These are phyloP conservation scores for Microsporum audouinii DNA, from an alignment of 2,329 filamentous ascomycete species.

Conservation along the genomic window DNA sequence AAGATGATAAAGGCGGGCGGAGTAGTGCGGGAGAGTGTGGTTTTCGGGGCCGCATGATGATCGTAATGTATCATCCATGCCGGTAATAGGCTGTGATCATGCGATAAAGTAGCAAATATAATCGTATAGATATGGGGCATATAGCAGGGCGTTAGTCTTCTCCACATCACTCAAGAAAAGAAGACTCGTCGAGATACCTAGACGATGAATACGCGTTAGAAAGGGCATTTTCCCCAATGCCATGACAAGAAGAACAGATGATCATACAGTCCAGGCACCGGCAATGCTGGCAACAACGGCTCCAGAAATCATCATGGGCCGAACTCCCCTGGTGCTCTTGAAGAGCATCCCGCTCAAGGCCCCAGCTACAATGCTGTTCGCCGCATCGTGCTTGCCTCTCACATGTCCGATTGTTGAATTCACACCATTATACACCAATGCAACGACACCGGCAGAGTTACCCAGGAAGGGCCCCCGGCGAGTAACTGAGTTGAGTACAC, in stretches of 20 bases:
- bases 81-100: not conserved
- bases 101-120: not conserved
- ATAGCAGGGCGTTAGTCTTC: not conserved
- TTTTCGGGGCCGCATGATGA: not conserved
- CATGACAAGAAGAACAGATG: conserved; percentile 7
- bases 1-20: conserved; percentile 16
- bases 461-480: conserved; percentile 86
- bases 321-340: conserved; percentile 82
- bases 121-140: not conserved
- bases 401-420: conserved; percentile 72
- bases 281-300: conserved; percentile 79
- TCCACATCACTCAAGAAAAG: conserved; percentile 20
- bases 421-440: conserved; percentile 89
- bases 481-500: conserved; percentile 87
- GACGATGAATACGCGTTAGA: conserved; percentile 14
- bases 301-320: conserved; percentile 90
- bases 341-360: conserved; percentile 85
- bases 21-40: not conserved
- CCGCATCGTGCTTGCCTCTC: conserved; percentile 76
- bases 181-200: conserved; percentile 43
- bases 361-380: conserved; percentile 79
- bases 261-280: conserved; percentile 78
- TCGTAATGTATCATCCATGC: not conserved
- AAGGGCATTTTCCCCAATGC: conserved; percentile 5
- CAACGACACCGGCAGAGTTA: conserved; percentile 90